Evolutionary conservation across 2,329 filamentous ascomycete species (phyloP), one percentile per base, ranked within the genome.

Genomic region (Aspergillus sp.): DNA sequence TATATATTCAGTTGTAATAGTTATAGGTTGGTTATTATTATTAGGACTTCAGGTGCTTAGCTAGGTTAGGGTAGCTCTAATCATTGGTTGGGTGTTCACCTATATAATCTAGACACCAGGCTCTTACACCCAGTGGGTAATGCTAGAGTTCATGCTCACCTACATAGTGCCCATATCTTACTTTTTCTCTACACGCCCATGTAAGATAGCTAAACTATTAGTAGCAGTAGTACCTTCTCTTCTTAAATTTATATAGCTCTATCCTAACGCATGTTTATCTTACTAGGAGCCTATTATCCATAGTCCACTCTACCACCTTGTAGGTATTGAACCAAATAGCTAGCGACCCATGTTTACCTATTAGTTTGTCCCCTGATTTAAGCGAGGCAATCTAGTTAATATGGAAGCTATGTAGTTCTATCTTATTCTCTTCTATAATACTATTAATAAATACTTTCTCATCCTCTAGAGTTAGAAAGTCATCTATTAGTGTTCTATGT

Each of bases 331-430:
- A 62, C 68, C 65, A 74, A 56, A 56, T 56, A 7, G 15, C 53
- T 7, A 55, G 23, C 7, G 41, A 56, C 22, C 62, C 68, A 8
- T 64, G 68, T 17, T 49, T 64, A 8, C 67, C 68, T 4, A 74
- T 25, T 0, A 50, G 41, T 22, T 63, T 68, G 57, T 71, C 72
- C 41, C 57, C 70, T 50, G 5, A 6, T 9, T 71, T 74, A 3
- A 71, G 59, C 69, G 62, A 74, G 48, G 66, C 65, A 15, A 72
- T 59, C 2, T 74, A 7, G 13, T 70, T 57, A 52, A 75, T 70
- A 13, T 59, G 45, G 57, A 68, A 71, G 7, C 61, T 59, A 23
- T 63, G 60, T 1, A 59, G 19, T 3, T 11, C 9, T 15, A 62
- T 15, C 2, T 69, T 46, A 23, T 68, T 71, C 19, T 69, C 62